A percentile compares a stretch with the other conserved stretches of the same genome.
Evolutionary conservation across 2,329 filamentous ascomycete genomes (phyloP).

Genomic region (Elsinoe perseae): DNA sequence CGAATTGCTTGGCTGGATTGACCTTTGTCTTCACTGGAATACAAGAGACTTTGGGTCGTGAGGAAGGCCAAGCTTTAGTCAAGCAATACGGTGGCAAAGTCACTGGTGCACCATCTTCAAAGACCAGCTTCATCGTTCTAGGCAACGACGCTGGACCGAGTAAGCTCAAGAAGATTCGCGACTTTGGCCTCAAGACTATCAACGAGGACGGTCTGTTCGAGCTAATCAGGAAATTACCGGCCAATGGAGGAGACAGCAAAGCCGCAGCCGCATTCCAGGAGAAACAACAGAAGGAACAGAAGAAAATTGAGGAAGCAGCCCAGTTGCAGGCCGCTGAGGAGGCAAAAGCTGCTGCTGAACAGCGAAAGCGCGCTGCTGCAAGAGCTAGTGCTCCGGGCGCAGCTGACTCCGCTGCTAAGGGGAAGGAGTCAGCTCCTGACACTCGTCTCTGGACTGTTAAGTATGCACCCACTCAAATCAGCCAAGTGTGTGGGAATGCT

Average conservation of each 20-base stretch:
- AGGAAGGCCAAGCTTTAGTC: constrained; percentile 76
- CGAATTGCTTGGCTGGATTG: constrained; percentile 83
- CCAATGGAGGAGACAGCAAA: constrained; percentile 78
- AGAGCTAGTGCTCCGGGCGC: constrained; percentile 39
- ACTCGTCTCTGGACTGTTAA: constrained; percentile 86
- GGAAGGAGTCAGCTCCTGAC: constrained; percentile 36
- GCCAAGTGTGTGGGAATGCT: constrained; percentile 94
- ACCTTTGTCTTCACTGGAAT: constrained; percentile 95
- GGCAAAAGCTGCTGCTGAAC: constrained; percentile 42
- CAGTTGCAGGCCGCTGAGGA: constrained; percentile 82
- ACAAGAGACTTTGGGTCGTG: constrained; percentile 68
- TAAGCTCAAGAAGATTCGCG: constrained; percentile 78
- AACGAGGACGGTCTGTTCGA: constrained; percentile 88
- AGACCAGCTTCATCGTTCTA: constrained; percentile 88
- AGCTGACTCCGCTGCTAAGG: constrained; percentile 25
- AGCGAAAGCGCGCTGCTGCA: constrained; percentile 32
- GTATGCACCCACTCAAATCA: constrained; percentile 78
- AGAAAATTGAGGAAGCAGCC: constrained; percentile 71
- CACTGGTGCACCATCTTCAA: constrained; percentile 74
- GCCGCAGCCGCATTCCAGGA: constrained; percentile 77
- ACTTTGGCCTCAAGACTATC: constrained; percentile 78
- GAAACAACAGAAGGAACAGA: constrained; percentile 77
- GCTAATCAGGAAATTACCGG: constrained; percentile 71
- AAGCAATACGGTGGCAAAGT: constrained; percentile 94
- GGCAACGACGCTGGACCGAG: constrained; percentile 87